These are phyloP conservation scores for Talaromyces sp. DNA, from an alignment of 2,329 filamentous ascomycete genomes.

Conservation along the genomic window DNA sequence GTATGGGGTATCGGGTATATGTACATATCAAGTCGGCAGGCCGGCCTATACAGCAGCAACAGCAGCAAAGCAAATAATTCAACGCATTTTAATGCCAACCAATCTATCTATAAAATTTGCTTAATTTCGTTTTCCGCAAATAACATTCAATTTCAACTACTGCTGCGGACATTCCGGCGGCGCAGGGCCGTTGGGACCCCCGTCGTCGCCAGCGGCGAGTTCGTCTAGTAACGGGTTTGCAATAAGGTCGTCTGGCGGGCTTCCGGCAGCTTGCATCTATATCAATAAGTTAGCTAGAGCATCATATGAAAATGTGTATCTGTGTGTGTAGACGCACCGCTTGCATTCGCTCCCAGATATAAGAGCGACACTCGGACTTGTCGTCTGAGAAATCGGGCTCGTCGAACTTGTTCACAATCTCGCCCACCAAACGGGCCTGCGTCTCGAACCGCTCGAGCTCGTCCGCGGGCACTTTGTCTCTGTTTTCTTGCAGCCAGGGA, in stretches of 20 bases:
- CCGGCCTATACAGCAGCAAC: background rate
- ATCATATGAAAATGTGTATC: background rate
- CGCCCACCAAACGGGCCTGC: constrained; percentile 72
- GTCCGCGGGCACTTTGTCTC: constrained; percentile 54
- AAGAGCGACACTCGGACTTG: constrained; percentile 76
- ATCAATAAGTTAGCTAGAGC: background rate
- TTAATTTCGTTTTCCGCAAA: background rate
- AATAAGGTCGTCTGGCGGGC: constrained; percentile 83
- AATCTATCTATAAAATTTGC: background rate
- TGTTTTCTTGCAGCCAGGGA: constrained; percentile 78
- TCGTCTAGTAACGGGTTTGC: constrained; percentile 58
- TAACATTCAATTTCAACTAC: constrained; percentile 24
- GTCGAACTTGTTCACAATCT: constrained; percentile 90
- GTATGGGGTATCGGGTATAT: constrained; percentile 3
- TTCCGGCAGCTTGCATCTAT: constrained; percentile 95
- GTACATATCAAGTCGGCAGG: constrained; percentile 1
- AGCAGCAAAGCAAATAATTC: background rate
- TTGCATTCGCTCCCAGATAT: constrained; percentile 96
- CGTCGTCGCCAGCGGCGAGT: constrained; percentile 69
- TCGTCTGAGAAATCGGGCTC: constrained; percentile 74
- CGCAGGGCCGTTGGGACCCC: constrained; percentile 46
- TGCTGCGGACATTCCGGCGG: constrained; percentile 61
- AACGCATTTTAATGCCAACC: background rate
- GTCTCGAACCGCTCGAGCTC: constrained; percentile 77
- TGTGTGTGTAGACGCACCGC: constrained; percentile 57